A percentile compares a stretch with the other conserved stretches of the same genome.
Conservation (phyloP, 1,284 basidiomycete species). For the Gomphus sp. region DNA sequence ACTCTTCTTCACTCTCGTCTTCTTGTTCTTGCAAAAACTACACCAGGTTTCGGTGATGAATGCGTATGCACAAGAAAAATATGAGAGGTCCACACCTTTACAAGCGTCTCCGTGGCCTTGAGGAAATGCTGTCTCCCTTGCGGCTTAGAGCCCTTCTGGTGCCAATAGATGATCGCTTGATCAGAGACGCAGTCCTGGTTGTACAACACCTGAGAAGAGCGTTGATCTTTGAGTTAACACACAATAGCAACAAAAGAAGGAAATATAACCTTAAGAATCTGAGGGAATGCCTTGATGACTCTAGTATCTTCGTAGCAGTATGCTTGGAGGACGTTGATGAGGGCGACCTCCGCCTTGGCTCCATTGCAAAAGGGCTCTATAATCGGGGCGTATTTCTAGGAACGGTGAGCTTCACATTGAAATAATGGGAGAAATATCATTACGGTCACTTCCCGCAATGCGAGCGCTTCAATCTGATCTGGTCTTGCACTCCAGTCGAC, state of each 20-base stretch:
- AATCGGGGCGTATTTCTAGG: constrained; percentile 72
- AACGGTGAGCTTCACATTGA: not conserved
- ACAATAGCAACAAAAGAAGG: not conserved
- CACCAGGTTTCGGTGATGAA: constrained; percentile 8
- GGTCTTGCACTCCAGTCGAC: constrained; percentile 83
- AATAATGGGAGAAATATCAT: constrained; percentile 8
- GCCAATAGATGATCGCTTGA: constrained; percentile 96
- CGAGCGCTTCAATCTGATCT: constrained; percentile 83
- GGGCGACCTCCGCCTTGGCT: constrained; percentile 82
- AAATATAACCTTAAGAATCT: constrained; percentile 73
- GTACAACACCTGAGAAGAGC: constrained; percentile 70
- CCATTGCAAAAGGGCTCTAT: constrained; percentile 83
- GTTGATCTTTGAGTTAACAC: not conserved
- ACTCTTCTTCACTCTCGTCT: constrained; percentile 64
- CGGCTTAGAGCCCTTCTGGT: constrained; percentile 91
- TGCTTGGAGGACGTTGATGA: constrained; percentile 90
- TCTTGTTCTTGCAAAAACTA: constrained; percentile 79
- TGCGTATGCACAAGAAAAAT: not conserved
- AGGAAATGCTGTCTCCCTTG: constrained; percentile 94
- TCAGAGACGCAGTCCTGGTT: constrained; percentile 92
- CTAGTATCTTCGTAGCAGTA: constrained; percentile 94
- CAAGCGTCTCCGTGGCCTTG: constrained; percentile 78
- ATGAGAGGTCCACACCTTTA: constrained; percentile 57
- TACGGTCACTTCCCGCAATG: constrained; percentile 77
- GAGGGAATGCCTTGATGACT: constrained; percentile 88